Percentiles rank a stretch among this genome's conserved stretches.
phyloP scores from a whole-genome alignment of 2,329 filamentous ascomycete species.

The Raffaelea deltoideospora region DNA sequence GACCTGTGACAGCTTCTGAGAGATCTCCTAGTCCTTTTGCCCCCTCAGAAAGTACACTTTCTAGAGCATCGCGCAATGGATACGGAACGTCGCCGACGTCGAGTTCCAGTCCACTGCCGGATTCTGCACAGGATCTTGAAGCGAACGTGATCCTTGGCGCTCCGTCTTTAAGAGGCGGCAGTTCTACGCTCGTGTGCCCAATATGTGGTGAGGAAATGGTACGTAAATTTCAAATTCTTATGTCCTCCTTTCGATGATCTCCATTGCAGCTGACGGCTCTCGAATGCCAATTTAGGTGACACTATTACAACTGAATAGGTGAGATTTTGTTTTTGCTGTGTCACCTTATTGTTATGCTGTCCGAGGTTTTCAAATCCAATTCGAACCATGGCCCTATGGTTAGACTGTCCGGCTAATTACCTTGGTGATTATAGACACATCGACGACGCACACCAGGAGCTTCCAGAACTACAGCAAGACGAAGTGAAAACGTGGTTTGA shows the following conservation, averaged over 20 bases:
- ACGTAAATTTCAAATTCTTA: slow-evolving; percentile 11
- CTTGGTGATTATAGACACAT: slow-evolving; percentile 32
- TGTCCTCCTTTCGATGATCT: background rate
- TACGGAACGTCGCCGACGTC: slow-evolving; percentile 37
- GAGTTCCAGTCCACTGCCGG: slow-evolving; percentile 48
- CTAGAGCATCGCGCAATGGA: slow-evolving; percentile 51
- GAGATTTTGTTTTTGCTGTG: background rate
- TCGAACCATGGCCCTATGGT: no score
- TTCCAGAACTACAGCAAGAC: slow-evolving; percentile 77
- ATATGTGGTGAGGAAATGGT: slow-evolving; percentile 99
- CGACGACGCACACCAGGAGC: slow-evolving; percentile 79
- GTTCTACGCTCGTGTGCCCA: slow-evolving; percentile 70
- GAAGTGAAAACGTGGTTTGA: slow-evolving; percentile 97
- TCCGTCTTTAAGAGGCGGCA: slow-evolving; percentile 38
- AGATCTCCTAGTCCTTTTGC: slow-evolving; percentile 38
- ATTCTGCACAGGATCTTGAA: slow-evolving; percentile 61
- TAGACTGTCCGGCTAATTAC: no score
- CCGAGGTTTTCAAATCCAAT: no score
- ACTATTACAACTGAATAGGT: slow-evolving; percentile 78
- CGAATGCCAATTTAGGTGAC: slow-evolving; percentile 54
- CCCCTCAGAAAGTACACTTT: slow-evolving; percentile 52
- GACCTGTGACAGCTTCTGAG: slow-evolving; percentile 6
- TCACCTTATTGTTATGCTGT: background rate
- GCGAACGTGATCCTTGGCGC: slow-evolving; percentile 60
- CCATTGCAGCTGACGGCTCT: background rate